Conservation (phyloP, 2,329 filamentous ascomycete species). For the Thielaviopsis ethacetica region DNA sequence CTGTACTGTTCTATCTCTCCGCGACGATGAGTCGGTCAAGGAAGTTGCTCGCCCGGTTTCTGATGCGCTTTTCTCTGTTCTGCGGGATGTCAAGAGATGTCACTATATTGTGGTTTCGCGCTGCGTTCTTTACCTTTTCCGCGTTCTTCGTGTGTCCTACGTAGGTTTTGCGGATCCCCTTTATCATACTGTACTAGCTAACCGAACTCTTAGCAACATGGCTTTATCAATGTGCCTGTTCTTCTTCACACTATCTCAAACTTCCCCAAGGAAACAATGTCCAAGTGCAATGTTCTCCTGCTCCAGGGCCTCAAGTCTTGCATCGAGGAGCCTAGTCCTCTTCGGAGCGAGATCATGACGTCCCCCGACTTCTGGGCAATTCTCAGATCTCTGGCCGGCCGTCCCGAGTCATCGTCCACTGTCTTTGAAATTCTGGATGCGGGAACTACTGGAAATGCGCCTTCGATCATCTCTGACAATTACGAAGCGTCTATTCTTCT, state of each 20-base stretch:
- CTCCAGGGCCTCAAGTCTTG: conserved; percentile 67
- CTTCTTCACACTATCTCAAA: conserved; percentile 82
- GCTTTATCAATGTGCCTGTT: conserved; percentile 82
- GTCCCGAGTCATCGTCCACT: conserved; percentile 52
- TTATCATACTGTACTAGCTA: conserved; percentile 11
- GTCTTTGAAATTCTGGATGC: conserved; percentile 81
- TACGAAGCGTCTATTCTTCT: conserved; percentile 77
- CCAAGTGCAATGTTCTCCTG: conserved; percentile 58
- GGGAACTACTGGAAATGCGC: conserved; percentile 55
- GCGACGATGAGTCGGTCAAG: conserved; percentile 56
- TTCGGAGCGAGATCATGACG: conserved; percentile 85
- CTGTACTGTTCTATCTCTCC: conserved; percentile 63
- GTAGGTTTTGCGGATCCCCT: conserved; percentile 31
- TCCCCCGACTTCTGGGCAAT: conserved; percentile 97
- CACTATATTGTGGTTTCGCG: conserved; percentile 75
- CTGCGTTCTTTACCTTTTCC: conserved; percentile 73
- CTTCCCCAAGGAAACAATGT: conserved; percentile 61
- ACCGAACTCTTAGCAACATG: conserved; percentile 47
- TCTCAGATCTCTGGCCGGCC: conserved; percentile 55
- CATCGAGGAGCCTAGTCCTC: conserved; percentile 56
- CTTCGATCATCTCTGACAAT: conserved; percentile 84
- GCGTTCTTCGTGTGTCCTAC: conserved; percentile 68
- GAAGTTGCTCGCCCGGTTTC: conserved; percentile 64
- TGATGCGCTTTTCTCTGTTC: conserved; percentile 61
- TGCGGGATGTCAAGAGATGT: conserved; percentile 62